Percentiles rank a stretch among this genome's conserved stretches.
phyloP scores from a whole-genome alignment of 129 eudicot genomes.

The Lactuca sativa region DNA sequence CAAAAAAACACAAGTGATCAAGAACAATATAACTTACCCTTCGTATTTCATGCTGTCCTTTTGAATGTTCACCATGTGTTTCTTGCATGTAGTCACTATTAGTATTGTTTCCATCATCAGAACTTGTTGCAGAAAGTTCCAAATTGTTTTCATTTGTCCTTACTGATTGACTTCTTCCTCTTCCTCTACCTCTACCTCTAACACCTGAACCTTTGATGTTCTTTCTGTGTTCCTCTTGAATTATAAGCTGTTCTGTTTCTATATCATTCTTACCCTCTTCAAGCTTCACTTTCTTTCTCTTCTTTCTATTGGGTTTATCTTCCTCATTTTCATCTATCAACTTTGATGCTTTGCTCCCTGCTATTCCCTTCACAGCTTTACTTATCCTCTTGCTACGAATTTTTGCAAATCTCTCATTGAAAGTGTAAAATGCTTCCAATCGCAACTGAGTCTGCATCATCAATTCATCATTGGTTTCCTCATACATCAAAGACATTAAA shows the following conservation, averaged over 20 bases:
- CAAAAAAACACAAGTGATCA: no score
- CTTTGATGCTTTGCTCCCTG: constrained; percentile 44
- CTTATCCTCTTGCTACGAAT: constrained; percentile 89
- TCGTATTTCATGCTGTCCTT: constrained; percentile 40
- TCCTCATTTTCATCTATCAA: constrained; percentile 30
- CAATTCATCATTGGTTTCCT: constrained; percentile 17
- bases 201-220: constrained; percentile 31
- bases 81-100: constrained; percentile 35
- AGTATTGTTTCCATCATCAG: constrained; percentile 33
- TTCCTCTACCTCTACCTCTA: constrained; percentile 33
- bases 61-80: constrained; percentile 29
- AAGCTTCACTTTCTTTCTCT: constrained; percentile 37
- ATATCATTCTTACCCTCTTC: constrained; percentile 24
- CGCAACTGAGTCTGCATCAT: constrained; percentile 79
- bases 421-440: constrained; percentile 92
- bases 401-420: constrained; percentile 90
- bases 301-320: constrained; percentile 36
- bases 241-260: constrained; percentile 22
- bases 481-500: background rate
- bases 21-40: constrained; percentile 49
- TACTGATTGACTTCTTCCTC: constrained; percentile 38
- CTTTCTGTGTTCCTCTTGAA: constrained; percentile 22
- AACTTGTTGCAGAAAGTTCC: constrained; percentile 41
- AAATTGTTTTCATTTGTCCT: constrained; percentile 33
- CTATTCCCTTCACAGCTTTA: constrained; percentile 72